Percentiles rank a stretch among this genome's conserved stretches.
phyloP scores from a whole-genome alignment of 1,139 yeast genomes.

The Candida sanyaensis region DNA sequence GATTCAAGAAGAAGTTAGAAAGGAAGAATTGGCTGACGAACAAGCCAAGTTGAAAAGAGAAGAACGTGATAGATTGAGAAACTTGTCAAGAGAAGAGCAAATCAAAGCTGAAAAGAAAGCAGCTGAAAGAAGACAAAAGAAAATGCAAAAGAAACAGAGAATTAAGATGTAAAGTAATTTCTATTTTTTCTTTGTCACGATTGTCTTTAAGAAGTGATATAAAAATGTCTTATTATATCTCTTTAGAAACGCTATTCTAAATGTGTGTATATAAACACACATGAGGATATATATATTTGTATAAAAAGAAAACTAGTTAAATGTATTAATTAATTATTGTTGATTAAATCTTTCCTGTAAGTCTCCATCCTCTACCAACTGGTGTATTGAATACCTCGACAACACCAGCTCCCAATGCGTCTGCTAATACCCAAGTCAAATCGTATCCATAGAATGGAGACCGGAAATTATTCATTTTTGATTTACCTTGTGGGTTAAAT shows the following conservation, averaged over 20 bases:
- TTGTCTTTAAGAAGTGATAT: neutral
- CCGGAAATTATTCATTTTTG: conserved; percentile 48
- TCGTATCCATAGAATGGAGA: conserved; percentile 61
- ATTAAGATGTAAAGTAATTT: conserved; percentile 30
- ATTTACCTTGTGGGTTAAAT: conserved; percentile 22
- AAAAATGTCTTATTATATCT: neutral
- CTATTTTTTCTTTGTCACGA: neutral
- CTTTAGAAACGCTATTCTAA: too few relatives aligned
- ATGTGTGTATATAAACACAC: too few relatives aligned
- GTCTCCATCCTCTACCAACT: conserved; percentile 69
- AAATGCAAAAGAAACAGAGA: conserved; percentile 43
- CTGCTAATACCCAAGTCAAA: conserved; percentile 64
- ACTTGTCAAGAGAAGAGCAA: conserved; percentile 69
- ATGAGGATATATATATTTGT: neutral
- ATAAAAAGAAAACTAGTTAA: neutral
- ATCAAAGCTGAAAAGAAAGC: conserved; percentile 74
- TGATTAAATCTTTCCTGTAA: conserved; percentile 46
- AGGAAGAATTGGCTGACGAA: conserved; percentile 68
- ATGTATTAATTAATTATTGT: conserved; percentile 1
- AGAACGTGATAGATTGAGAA: conserved; percentile 55
- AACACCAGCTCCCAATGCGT: conserved; percentile 68
- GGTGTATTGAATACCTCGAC: conserved; percentile 70
- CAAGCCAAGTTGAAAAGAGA: conserved; percentile 70
- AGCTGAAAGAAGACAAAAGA: conserved; percentile 43
- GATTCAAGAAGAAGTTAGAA: conserved; percentile 58